Base-by-base conservation (phyloP, 2,329 filamentous ascomycete species). In the Chaetomiaceae sp. region DNA sequence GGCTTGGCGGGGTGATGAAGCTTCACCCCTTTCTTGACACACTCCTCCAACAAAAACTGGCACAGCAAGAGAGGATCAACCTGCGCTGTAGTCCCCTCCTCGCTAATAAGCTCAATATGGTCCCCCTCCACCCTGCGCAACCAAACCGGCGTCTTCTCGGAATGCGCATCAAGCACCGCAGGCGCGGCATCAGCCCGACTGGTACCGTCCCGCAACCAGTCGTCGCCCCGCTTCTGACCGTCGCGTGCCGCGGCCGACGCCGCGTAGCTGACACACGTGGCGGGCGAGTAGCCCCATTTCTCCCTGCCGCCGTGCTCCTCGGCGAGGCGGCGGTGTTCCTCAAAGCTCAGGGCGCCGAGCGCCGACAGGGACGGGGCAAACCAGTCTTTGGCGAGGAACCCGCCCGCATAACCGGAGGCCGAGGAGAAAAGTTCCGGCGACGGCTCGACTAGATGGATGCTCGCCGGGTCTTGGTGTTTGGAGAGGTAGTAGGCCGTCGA, bases 371-470 rank as follows among this genome's bases (percentile, higher is more conserved):
- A 72, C 0, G 80, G 72, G 0, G 75, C 74, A 62, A 88, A 89
- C 87, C 87, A 91, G 66, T 91, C 85, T 31, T 75, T 76, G 0
- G 87, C 87, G 8, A 91, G 65, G 63, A 91, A 92, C 0, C 88
- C 88, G 17, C 79, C 89, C 0, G 87, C 86, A 59, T 81, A 84
- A 1, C 88, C 87, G 2, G 86, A 91, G 0, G 88, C 87, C 27
- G 84, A 88, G 11, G 81, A 78, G 68, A 91, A 89, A 29, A 91
- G 76, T 57, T 81, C 66, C 1, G 71, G 66, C 0, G 73, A 71
- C 0, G 72, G 64, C 48, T 80, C 77, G 33, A 79, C 70, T 7
- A 80, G 67, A 58, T 78, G 75, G 49, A 80, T 72, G 19, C 65
- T 69, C 6, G 67, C 69, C 0, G 67, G 67, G 0, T 71, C 66